phyloP scores from a whole-genome alignment of 306 rosid species.

The Fragaria vesca region DNA sequence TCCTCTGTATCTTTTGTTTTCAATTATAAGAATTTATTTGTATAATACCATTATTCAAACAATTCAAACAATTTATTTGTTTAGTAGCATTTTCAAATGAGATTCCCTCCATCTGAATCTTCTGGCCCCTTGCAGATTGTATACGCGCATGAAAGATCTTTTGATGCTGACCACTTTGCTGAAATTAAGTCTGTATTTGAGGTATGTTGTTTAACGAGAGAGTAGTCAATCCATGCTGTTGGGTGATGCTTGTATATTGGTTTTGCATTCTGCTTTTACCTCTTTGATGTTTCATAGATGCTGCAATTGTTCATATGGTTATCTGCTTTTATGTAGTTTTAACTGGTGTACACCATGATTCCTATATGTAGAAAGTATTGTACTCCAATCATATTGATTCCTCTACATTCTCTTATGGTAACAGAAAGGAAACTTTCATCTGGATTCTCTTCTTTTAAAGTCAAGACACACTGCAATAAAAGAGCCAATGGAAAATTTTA shows the following conservation, averaged over 20 bases:
- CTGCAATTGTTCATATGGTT: not conserved
- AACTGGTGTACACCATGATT: not conserved
- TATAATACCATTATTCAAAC: not conserved
- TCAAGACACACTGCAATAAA: slow-evolving; percentile 61
- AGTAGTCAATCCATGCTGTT: not conserved
- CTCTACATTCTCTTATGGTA: not conserved
- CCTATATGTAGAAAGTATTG: not conserved
- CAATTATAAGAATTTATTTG: not conserved
- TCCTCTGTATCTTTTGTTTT: not conserved
- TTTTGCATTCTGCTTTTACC: not conserved
- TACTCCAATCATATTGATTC: not conserved
- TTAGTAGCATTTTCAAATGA: not conserved
- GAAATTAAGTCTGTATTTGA: slow-evolving; percentile 41
- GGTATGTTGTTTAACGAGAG: slow-evolving; percentile 10
- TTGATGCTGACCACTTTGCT: slow-evolving; percentile 49
- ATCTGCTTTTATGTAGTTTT: not conserved
- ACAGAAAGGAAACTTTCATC: slow-evolving; percentile 41
- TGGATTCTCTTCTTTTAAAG: slow-evolving; percentile 44
- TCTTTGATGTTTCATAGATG: not conserved
- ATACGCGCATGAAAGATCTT: slow-evolving; percentile 68
- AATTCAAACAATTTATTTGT: not conserved
- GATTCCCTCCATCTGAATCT: not conserved
- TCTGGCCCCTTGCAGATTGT: slow-evolving; percentile 50
- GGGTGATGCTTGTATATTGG: not conserved
- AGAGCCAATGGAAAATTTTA: slow-evolving; percentile 43